A percentile compares a stretch with the other conserved stretches of the same genome.
Conservation (phyloP, 2,329 filamentous ascomycete genomes). For the Fusarium sp. region DNA sequence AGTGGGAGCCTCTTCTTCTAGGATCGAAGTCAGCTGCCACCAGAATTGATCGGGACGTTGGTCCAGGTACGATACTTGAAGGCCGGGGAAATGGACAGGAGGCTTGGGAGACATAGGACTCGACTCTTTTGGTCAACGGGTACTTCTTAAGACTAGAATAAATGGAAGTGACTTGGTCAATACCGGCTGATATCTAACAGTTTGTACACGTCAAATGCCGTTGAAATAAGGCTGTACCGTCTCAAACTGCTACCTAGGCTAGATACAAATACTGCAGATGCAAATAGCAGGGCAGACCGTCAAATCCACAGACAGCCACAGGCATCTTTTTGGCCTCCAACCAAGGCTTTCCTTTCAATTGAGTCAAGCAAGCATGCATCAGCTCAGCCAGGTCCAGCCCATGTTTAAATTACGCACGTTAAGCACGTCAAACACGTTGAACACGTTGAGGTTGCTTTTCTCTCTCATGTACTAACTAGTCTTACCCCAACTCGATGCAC, state of each 20-base stretch:
- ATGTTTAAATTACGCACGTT: background rate
- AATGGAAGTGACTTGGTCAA: background rate
- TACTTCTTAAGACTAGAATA: background rate
- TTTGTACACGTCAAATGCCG: slow-evolving; percentile 7
- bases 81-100: background rate
- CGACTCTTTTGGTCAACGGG: background rate
- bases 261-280: background rate
- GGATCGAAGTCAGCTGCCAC: slow-evolving; percentile 20
- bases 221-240: slow-evolving; percentile 34
- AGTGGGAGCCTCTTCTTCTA: slow-evolving; percentile 1
- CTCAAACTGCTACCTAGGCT: slow-evolving; percentile 15
- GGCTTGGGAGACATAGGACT: background rate
- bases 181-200: background rate
- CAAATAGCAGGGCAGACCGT: background rate
- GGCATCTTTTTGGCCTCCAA: background rate
- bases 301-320: slow-evolving; percentile 2
- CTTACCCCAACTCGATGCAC: slow-evolving; percentile 9
- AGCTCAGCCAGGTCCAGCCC: background rate
- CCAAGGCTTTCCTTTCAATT: background rate
- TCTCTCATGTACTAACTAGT: too few species aligned
- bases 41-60: slow-evolving; percentile 2
- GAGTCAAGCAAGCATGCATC: slow-evolving; percentile 1
- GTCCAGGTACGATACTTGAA: background rate
- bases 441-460: background rate
- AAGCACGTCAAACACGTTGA: background rate